Base-by-base conservation (phyloP, 352 stramenopile species). In the Chrysophaeum taylorii region DNA sequence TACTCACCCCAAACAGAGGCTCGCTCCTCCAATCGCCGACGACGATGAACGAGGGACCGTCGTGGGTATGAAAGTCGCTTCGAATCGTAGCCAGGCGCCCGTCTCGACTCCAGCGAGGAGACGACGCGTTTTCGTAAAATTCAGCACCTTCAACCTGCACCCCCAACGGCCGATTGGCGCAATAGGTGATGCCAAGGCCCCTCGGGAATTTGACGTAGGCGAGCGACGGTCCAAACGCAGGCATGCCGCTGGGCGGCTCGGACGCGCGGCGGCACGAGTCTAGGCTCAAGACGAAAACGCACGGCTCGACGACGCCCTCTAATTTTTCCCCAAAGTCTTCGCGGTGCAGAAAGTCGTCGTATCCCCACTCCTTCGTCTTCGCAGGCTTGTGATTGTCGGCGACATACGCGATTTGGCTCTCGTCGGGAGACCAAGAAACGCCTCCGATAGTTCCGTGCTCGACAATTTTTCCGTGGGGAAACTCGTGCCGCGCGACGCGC, bases 291-390 rank as follows among this genome's bases (percentile, higher is more conserved):
- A 90, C 43, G 71, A 89, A 92, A 53, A 92, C 82, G 0, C 73
- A 76, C 33, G 80, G 81, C 0, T 78, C 87, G 71, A 84, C 83
- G 70, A 90, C 87, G 43, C 82, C 86, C 9, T 85, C 83, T 70
- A 91, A 91, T 52, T 88, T 85, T 74, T 93, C 87, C 23, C 87
- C 87, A 84, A 85, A 91, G 70, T 93, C 86, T 27, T 89, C 82
- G 39, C 88, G 71, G 39, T 82, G 80, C 50, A 86, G 80, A 69
- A 85, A 93, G 75, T 90, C 88, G 4, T 83, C 75, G 45, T 87
- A 85, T 35, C 82, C 76, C 70, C 76, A 89, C 63, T 88, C 88
- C 21, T 80, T 67, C 27, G 72, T 70, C 16, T 77, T 80, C 23
- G 88, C 81, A 12, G 62, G 1, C 5, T 70, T 29, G 53, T 86